Percentiles rank a stretch among this genome's conserved stretches.
Conservation (phyloP, 768 basidiomycete species). For the Leccinum truebloodii region DNA sequence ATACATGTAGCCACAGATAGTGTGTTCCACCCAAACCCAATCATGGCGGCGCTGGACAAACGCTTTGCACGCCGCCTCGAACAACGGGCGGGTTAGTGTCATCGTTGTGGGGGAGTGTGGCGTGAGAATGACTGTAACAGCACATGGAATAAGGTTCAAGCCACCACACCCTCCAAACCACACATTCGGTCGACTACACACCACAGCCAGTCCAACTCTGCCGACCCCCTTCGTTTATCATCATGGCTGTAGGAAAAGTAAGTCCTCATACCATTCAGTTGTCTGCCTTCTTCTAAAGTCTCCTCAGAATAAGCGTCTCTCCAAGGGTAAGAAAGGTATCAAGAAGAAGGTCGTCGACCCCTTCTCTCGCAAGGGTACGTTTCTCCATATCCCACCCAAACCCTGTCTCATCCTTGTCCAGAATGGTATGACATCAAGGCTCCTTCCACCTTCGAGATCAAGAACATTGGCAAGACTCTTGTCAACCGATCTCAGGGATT, state of each 20-base stretch:
- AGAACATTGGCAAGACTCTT: conserved; percentile 97
- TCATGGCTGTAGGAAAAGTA: conserved; percentile 91
- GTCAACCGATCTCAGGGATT: conserved; percentile 97
- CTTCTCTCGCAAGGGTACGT: conserved; percentile 95
- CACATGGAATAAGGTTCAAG: conserved; percentile 59
- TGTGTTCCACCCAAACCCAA: conserved; percentile 66
- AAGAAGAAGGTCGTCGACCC: conserved; percentile 99
- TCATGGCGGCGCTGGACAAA: conserved; percentile 44
- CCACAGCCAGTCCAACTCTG: conserved; percentile 48
- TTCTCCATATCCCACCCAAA: not conserved
- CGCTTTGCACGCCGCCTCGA: conserved; percentile 58
- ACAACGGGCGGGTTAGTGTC: conserved; percentile 52
- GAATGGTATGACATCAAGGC: conserved; percentile 99
- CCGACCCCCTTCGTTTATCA: conserved; percentile 44
- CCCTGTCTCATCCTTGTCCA: conserved; percentile 32
- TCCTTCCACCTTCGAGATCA: conserved; percentile 94
- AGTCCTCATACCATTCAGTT: conserved; percentile 20
- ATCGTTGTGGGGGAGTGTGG: conserved; percentile 26
- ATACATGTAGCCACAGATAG: conserved; percentile 54
- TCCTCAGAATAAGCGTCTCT: conserved; percentile 91
- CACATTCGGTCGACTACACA: conserved; percentile 23
- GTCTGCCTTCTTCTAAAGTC: conserved; percentile 4
- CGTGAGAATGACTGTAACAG: conserved; percentile 46
- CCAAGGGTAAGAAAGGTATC: conserved; percentile 98
- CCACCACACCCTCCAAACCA: conserved; percentile 39